Base-by-base conservation (phyloP, 73 alveolate species). In the Diophrys appendiculata region DNA sequence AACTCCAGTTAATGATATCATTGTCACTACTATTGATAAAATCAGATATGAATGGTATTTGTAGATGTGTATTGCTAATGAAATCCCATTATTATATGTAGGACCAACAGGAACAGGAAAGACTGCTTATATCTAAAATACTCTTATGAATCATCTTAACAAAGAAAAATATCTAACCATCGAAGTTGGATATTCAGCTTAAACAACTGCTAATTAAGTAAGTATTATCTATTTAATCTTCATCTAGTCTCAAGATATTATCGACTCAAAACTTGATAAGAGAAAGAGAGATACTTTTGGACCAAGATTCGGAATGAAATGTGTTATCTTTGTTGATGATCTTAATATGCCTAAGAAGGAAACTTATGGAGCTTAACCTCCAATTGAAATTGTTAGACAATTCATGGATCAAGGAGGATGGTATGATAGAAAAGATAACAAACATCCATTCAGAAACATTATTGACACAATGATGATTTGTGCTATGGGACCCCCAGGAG, bases 401-500 rank as follows among this genome's bases (percentile, higher is more conserved):
- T 87, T 97, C 92, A 81, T 98, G 31, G 99, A 98, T 84, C 94
- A 96, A 70, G 99, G 99, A 52, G 99, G 99, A 55, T 98, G 99
- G 99, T 98, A 93, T 82, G 99, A 98, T 65, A 73, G 98, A 18
- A 94, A 93, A 54, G 99, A 98, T 85, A 96, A 88, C 93, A 84
- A 86, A 77, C 98, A 97, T 73, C 98, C 99, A 30, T 98, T 98
- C 88, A 97, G 96, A 88, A 84, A 92, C 87, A 96, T 98, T 80
- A 92, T 93, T 83, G 98, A 97, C 74, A 90, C 96, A 33, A 86
- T 94, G 81, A 94, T 97, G 33, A 91, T 97, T 28, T 92, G 99
- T 22, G 99, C 99, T 23, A 98, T 98, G 99, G 99, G 99, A 0
- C 99, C 99, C 0, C 99, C 99, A 5, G 99, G 99, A 29, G 99